A percentile compares a stretch with the other conserved stretches of the same genome.
phyloP scores from a whole-genome alignment of 2,329 filamentous ascomycete species.

The Hirsutella thompsonii region DNA sequence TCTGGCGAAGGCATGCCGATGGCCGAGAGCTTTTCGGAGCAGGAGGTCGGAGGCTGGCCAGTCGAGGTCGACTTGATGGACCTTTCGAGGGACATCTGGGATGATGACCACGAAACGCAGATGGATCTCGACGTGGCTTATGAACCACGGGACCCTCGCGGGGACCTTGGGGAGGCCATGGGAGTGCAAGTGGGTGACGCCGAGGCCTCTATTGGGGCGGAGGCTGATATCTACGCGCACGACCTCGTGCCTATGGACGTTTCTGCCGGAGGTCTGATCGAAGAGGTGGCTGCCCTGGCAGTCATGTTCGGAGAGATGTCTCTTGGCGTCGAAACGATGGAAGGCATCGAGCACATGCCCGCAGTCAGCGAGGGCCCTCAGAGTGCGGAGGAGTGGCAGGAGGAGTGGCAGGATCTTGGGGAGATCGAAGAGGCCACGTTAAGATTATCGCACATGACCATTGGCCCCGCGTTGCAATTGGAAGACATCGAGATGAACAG shows the following conservation, averaged over 20 bases:
- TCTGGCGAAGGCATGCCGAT: slow-evolving; percentile 2
- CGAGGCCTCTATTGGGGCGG: background rate
- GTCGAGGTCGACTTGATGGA: background rate
- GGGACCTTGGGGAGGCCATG: background rate
- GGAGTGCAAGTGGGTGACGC: background rate
- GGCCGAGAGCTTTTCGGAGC: slow-evolving; percentile 1
- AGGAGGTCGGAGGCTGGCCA: background rate
- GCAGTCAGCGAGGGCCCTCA: background rate
- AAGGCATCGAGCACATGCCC: background rate
- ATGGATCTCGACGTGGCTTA: slow-evolving; percentile 1
- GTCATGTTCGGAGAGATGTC: background rate
- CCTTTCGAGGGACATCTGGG: background rate
- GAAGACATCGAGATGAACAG: background rate
- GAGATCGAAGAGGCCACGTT: background rate
- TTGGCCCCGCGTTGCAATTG: background rate
- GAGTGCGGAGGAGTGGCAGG: background rate
- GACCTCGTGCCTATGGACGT: background rate
- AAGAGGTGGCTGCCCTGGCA: background rate
- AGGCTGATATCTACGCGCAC: background rate
- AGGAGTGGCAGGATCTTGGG: background rate
- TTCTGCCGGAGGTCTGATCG: background rate
- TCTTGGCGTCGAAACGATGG: background rate
- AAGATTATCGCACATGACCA: background rate
- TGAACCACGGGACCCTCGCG: background rate
- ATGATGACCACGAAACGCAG: background rate